Conservation (phyloP, 345 rosid genomes). For the Sapria himalayana region DNA sequence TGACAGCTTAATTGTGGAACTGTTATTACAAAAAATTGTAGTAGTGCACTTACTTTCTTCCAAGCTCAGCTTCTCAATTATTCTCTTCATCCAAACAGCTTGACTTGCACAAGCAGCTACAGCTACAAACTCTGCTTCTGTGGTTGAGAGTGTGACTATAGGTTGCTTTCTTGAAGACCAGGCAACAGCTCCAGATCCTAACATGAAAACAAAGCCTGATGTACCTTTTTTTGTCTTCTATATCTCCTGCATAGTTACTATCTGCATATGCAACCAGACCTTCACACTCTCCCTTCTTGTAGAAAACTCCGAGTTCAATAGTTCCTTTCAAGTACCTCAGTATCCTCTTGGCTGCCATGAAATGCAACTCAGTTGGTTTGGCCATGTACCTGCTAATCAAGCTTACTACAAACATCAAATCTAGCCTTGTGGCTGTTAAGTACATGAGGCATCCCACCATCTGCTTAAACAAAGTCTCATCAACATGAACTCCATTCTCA, state of each 20-base stretch:
- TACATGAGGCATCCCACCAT: slow-evolving; percentile 4
- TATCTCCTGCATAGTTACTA: background rate
- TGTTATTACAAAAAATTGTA: background rate
- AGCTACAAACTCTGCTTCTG: background rate
- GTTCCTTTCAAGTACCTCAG: no score
- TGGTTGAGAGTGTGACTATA: no score
- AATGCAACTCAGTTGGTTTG: background rate
- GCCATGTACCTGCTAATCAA: background rate
- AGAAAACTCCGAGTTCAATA: background rate
- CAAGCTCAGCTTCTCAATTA: slow-evolving; percentile 1
- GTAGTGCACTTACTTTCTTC: slow-evolving; percentile 2
- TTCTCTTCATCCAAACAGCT: slow-evolving; percentile 1
- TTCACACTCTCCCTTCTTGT: background rate
- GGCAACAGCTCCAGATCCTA: slow-evolving; percentile 3
- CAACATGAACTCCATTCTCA: background rate
- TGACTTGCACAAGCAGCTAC: slow-evolving; percentile 1
- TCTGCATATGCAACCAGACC: background rate
- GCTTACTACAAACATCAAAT: background rate
- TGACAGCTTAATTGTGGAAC: slow-evolving; percentile 1
- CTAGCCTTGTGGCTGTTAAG: background rate
- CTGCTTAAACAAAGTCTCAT: slow-evolving; percentile 3
- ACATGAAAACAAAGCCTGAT: slow-evolving; percentile 1
- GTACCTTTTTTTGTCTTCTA: no score
- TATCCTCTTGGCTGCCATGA: slow-evolving; percentile 1
- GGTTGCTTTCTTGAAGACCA: no score